Base-by-base conservation (phyloP, 164 flowering plant genomes). In the Sextonia rubra region DNA sequence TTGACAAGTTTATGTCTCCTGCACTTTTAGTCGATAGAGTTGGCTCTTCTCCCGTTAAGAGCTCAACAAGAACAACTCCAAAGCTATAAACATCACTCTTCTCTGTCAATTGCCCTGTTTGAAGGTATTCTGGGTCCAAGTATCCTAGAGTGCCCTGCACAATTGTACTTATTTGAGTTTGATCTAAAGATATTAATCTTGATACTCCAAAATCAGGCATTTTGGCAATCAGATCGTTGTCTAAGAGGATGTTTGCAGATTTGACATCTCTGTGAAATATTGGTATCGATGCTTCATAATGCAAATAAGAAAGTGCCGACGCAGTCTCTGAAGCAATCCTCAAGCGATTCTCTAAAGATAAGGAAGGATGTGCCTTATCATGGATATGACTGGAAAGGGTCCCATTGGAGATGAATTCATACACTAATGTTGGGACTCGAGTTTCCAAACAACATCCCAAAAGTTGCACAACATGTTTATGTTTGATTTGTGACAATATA, bases 81-180 rank as follows among this genome's bases (percentile, higher is more conserved):
- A 73, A 73, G 55, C 75, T 73, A 58, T 66, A 73, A 2, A 73
- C 71, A 73, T 66, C 75, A 66, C 75, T 66, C 65, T 66, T 73
- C 30, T 55, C 70, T 12, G 70, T 73, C n/a, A n/a, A n/a, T n/a
- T n/a, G n/a, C n/a, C n/a, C n/a, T n/a, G n/a, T n/a, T n/a, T n/a
- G n/a, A n/a, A 15, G 66, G 70, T 66, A 73, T 17, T 66, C 65
- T 20, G 75, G 75, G 55, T 73, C 75, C 56, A 73, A 44, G 27
- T 73, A 73, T 1, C 64, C 71, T 14, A 66, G 5, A 1, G 75
- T 56, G 22, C 69, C 75, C 55, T 65, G 62, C 23, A 65, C 64
- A 18, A 56, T 11, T 12, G 69, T 55, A 3, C 47, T 29, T 9
- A 65, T 29, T 12, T 56, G 30, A 37, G 26, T 3, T 29, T 58